Evolutionary conservation across 2,329 filamentous ascomycete genomes (phyloP).

Genomic region (Rhinocladiella mackenziei): DNA sequence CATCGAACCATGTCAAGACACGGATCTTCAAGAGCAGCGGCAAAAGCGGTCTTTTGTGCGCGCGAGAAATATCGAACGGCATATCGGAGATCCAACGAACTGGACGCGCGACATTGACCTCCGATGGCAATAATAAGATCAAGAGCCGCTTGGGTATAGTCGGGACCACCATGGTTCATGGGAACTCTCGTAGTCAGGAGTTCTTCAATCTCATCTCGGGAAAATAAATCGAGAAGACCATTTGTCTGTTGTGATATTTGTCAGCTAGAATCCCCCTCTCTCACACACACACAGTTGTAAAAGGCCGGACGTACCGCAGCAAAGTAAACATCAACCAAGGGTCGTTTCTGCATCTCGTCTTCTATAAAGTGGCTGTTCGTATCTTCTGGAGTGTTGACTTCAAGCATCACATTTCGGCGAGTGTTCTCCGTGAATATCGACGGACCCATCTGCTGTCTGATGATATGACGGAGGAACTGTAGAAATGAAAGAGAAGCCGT

Average conservation of each 20-base stretch:
- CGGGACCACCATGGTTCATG: constrained; percentile 1
- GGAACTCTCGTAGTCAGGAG: constrained; percentile 5
- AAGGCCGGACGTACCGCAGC: constrained; percentile 31
- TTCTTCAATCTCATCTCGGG: constrained; percentile 30
- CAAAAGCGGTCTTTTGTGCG: constrained; percentile 48
- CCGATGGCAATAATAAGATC: constrained; percentile 53
- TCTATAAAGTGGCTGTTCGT: constrained; percentile 35
- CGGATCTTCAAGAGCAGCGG: constrained; percentile 52
- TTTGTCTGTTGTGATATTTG: constrained; percentile 34
- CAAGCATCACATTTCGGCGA: constrained; percentile 52
- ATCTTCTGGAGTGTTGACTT: constrained; percentile 42
- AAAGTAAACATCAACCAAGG: constrained; percentile 34
- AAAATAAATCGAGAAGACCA: constrained; percentile 41
- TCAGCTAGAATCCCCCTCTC: background rate
- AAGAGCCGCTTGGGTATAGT: constrained; percentile 30
- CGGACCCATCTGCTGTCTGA: constrained; percentile 51
- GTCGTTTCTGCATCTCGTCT: constrained; percentile 34
- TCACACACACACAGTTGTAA: too few relatives aligned
- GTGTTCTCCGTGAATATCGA: constrained; percentile 53
- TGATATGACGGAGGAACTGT: constrained; percentile 48
- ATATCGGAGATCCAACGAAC: constrained; percentile 30
- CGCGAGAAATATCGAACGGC: constrained; percentile 46
- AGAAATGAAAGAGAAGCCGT: constrained; percentile 55
- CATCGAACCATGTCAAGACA: constrained; percentile 51
- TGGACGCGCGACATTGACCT: constrained; percentile 44